These are phyloP conservation scores for Ulota crispa DNA, from an alignment of 225 moss, liverwort and hornwort species.

Conservation along the genomic window DNA sequence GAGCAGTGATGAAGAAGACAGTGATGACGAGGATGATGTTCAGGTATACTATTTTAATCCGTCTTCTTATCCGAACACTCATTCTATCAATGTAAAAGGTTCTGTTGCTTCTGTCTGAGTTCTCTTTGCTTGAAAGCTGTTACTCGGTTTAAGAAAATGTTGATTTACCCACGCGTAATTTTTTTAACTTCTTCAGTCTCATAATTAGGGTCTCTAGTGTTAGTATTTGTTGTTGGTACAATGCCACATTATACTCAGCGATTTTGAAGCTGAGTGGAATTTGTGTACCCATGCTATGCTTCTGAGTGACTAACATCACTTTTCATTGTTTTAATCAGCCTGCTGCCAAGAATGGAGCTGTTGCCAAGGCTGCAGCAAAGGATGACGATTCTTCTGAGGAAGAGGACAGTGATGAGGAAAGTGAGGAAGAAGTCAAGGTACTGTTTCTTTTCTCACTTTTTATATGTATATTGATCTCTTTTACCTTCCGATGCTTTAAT, in stretches of 20 bases:
- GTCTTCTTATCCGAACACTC: neutral
- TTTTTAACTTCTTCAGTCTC: neutral
- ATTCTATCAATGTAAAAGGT: accelerated
- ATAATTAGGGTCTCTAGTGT: neutral
- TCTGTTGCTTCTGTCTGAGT: neutral
- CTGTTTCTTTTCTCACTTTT: neutral
- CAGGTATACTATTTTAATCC: constrained; percentile 6
- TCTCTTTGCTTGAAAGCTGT: neutral
- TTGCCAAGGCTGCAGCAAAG: constrained; percentile 22
- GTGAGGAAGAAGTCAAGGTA: constrained; percentile 52
- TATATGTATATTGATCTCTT: too few species aligned
- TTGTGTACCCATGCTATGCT: neutral
- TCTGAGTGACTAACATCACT: neutral
- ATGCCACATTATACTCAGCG: accelerated
- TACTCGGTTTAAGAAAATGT: neutral
- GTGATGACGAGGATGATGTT: constrained; percentile 52
- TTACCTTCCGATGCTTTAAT: neutral
- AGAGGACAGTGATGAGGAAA: constrained; percentile 62
- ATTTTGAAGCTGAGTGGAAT: too few species aligned
- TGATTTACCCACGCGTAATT: neutral
- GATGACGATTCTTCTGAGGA: constrained; percentile 53
- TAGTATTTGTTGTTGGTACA: neutral
- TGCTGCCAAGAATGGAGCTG: constrained; percentile 42
- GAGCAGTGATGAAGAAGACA: constrained; percentile 48
- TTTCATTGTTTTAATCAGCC: constrained; percentile 20